phyloP scores from a whole-genome alignment of 2,329 filamentous ascomycete species.

The Neodidymelliopsis sp. region DNA sequence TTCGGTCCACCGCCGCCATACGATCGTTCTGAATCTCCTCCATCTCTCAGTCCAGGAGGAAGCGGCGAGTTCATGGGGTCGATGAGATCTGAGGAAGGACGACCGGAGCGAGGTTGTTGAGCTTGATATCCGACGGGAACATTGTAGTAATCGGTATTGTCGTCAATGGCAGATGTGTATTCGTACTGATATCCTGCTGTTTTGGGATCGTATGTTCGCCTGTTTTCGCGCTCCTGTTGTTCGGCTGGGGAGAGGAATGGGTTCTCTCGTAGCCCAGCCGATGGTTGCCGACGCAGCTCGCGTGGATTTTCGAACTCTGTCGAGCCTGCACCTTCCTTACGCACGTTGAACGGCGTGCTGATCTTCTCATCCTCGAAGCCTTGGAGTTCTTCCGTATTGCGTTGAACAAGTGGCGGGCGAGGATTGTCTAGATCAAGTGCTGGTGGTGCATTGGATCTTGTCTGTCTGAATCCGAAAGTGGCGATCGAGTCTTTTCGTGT shows the following conservation, averaged over 20 bases:
- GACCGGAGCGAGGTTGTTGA: conserved; percentile 1
- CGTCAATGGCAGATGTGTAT: conserved; percentile 15
- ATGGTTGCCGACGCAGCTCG: conserved; percentile 5
- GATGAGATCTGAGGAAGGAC: conserved; percentile 23
- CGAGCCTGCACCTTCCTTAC: conserved; percentile 27
- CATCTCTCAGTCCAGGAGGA: neutral
- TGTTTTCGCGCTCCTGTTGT: conserved; percentile 1
- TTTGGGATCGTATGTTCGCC: conserved; percentile 17
- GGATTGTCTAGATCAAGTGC: conserved; percentile 7
- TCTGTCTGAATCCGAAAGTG: conserved; percentile 33
- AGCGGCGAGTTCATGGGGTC: conserved; percentile 9
- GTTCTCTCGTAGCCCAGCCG: neutral
- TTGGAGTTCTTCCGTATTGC: conserved; percentile 25
- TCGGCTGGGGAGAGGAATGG: conserved; percentile 15
- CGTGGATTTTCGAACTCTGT: neutral
- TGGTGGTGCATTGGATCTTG: conserved; percentile 15
- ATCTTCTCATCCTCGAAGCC: conserved; percentile 32
- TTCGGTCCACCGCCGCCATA: conserved; percentile 13
- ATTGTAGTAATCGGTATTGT: conserved; percentile 15
- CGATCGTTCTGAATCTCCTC: neutral
- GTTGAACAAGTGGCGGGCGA: conserved; percentile 10
- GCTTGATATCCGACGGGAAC: conserved; percentile 22
- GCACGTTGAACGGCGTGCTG: conserved; percentile 31
- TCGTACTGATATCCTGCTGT: conserved; percentile 14
- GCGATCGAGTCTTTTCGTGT: conserved; percentile 24